Base-by-base conservation (phyloP, 257 asterid species). In the Capsicum baccatum region DNA sequence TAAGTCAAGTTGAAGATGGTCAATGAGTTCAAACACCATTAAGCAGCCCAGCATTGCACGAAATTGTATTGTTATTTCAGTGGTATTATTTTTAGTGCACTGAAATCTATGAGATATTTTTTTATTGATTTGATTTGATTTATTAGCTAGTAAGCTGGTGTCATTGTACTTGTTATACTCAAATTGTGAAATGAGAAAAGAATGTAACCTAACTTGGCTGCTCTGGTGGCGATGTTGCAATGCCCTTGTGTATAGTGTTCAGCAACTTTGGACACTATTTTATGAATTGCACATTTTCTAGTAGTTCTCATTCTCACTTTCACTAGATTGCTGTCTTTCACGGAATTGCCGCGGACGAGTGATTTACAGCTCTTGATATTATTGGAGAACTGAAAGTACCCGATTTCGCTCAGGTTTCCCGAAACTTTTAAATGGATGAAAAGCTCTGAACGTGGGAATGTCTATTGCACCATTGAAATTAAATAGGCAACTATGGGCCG, bases 1-100 rank as follows among this genome's bases (percentile, higher is more conserved):
- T 76, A 54, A 26, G 62, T 33, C 12, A 33, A 14, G 21, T 26
- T 54, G 48, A 21, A 76, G 81, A 54, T 26, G 26, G 15, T 15
- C 64, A 52, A 54, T 76, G 50, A 76, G 64, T 76, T 76, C 15
- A 52, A 76, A 76, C 48, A 21, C 47, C 63, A 52, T 13, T 13
- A 21, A 76, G 15, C 39, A 52, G 48, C 19, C 26, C 44, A 50
- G 48, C 14, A 1, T 76, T 76, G 52, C 81, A 52, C 50, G 64
- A 47, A 17, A 47, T n/a, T 17, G 16, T 47, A 47, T 5, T 71
- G 11, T 16, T 70, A 44, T n/a, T 59, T 6, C 19, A 9, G 9
- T 16, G 1, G 33, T 19, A 59, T 59, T 59, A 59, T 70, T 42
- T 44, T 17, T 44, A 42, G 57, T 70, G 79, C 15, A 71, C 17